Evolutionary conservation across 768 basidiomycete species (phyloP).

Genomic region (Tephrocybe rancida): DNA sequence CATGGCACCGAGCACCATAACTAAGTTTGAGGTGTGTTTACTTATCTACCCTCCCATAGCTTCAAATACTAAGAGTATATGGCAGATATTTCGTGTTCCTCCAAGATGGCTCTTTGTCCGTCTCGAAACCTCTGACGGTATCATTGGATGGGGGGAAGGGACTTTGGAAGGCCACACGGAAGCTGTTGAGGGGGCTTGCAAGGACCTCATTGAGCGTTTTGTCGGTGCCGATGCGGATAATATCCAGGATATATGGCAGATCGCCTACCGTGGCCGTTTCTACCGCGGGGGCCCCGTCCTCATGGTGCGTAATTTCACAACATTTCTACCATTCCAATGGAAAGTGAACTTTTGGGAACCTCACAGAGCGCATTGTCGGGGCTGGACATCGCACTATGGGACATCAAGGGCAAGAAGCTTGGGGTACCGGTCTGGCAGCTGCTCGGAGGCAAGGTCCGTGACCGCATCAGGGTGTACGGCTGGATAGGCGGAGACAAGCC

Average conservation of each 20-base stretch:
- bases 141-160: constrained; percentile 76
- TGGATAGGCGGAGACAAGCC: constrained; percentile 62
- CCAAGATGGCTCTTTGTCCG: constrained; percentile 77
- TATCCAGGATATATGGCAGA: constrained; percentile 77
- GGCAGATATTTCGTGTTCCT: constrained; percentile 64
- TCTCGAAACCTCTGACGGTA: constrained; percentile 61
- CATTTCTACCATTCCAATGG: neutral
- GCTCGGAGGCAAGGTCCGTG: constrained; percentile 69
- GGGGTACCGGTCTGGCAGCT: constrained; percentile 68
- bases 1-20: constrained; percentile 22
- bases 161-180: constrained; percentile 77
- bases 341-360: neutral
- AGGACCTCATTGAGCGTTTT: constrained; percentile 61
- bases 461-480: constrained; percentile 58
- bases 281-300: constrained; percentile 74
- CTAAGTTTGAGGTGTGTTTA: constrained; percentile 24
- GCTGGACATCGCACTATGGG: constrained; percentile 74
- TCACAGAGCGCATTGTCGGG: constrained; percentile 55
- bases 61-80: too few relatives aligned
- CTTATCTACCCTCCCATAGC: neutral
- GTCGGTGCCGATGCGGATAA: constrained; percentile 61
- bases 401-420: constrained; percentile 78
- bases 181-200: constrained; percentile 68
- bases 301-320: constrained; percentile 46
- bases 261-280: constrained; percentile 66